These are phyloP conservation scores for Colletotrichum sp. DNA, from an alignment of 2,329 filamentous ascomycete species.

Conservation along the genomic window DNA sequence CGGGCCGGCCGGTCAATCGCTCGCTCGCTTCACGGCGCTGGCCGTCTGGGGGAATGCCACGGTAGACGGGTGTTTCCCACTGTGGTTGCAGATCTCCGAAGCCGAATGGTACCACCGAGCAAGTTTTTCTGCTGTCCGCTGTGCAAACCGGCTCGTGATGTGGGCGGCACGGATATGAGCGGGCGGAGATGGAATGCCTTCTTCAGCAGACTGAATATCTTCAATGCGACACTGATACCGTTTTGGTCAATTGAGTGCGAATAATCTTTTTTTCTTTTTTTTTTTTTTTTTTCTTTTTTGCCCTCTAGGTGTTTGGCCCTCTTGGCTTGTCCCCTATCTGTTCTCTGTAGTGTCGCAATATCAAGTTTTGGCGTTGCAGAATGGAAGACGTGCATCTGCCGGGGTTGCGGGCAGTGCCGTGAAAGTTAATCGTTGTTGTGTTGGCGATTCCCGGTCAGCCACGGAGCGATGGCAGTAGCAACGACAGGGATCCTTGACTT, in stretches of 20 bases:
- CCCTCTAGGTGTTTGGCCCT: too few species aligned
- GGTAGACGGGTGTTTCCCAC: background rate
- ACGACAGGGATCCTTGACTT: background rate
- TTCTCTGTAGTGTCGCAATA: background rate
- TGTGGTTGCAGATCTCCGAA: background rate
- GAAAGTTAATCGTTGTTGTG: background rate
- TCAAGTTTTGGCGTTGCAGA: background rate
- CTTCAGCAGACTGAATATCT: background rate
- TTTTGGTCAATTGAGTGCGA: background rate
- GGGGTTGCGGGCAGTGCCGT: slow-evolving; percentile 4
- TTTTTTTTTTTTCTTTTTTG: too few species aligned
- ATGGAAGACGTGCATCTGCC: background rate
- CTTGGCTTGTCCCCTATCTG: background rate
- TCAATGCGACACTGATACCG: background rate
- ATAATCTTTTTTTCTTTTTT: background rate
- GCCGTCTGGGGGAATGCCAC: slow-evolving; percentile 6
- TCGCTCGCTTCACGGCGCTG: slow-evolving; percentile 9
- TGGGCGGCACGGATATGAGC: slow-evolving; percentile 14
- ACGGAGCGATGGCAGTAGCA: background rate
- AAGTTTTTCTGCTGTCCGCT: background rate
- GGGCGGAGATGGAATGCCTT: background rate
- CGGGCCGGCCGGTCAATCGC: slow-evolving; percentile 7
- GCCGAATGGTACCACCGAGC: background rate
- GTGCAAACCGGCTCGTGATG: background rate
- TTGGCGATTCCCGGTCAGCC: background rate